Percentiles rank a stretch among this genome's conserved stretches.
Conservation (phyloP, 1,139 yeast species). For the Scheffersomyces stambukii region DNA sequence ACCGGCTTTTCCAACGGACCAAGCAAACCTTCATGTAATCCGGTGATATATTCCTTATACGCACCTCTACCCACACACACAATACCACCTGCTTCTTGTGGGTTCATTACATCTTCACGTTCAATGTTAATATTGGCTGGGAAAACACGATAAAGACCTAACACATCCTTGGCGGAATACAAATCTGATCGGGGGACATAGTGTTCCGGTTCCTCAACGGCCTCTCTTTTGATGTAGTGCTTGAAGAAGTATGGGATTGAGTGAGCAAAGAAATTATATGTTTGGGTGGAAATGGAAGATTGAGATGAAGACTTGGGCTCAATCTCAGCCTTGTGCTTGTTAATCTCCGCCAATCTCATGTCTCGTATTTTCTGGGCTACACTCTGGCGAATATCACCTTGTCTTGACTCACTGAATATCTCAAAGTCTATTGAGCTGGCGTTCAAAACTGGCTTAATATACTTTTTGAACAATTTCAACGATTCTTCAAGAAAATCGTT, state of each 20-base stretch:
- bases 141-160: conserved; percentile 51
- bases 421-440: conserved; percentile 87
- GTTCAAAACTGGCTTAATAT: conserved; percentile 81
- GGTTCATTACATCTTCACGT: conserved; percentile 40
- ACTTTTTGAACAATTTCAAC: conserved; percentile 68
- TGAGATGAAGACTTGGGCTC: conserved; percentile 11
- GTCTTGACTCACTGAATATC: conserved; percentile 68
- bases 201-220: conserved; percentile 13
- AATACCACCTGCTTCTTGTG: conserved; percentile 82
- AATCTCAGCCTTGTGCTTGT: conserved; percentile 5
- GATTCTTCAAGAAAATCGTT: conserved; percentile 83
- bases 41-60: conserved; percentile 84
- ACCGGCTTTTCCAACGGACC: conserved; percentile 81
- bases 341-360: conserved; percentile 34
- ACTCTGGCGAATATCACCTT: conserved; percentile 78
- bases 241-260: conserved; percentile 11
- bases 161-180: conserved; percentile 49
- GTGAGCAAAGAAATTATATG: conserved; percentile 11
- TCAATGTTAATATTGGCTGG: conserved; percentile 30
- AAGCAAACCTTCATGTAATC: conserved; percentile 89
- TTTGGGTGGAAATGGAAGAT: too few species aligned
- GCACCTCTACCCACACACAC: conserved; percentile 95
- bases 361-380: conserved; percentile 84
- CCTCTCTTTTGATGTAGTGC: too few species aligned
- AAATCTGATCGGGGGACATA: conserved; percentile 32